Evolutionary conservation across 2,329 filamentous ascomycete genomes (phyloP).

Genomic region (Tolypocladium tropicale): DNA sequence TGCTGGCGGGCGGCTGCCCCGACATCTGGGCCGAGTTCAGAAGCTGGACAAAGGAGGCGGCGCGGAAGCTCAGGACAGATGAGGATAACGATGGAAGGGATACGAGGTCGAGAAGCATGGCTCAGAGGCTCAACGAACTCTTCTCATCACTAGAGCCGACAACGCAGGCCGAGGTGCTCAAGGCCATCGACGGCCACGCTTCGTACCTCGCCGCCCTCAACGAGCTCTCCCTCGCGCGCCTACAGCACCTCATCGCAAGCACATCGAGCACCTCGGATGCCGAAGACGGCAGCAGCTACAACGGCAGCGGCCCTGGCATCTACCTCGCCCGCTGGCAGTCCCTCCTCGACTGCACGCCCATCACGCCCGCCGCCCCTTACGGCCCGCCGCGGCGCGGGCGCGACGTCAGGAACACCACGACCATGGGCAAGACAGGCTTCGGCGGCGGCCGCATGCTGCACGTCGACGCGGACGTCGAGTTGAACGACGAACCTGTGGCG

Average conservation of each 20-base stretch:
- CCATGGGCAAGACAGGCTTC: conserved; percentile 32
- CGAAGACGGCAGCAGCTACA: conserved; percentile 16
- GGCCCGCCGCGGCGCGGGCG: conserved; percentile 44
- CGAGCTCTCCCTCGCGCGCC: conserved; percentile 39
- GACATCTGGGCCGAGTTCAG: conserved; percentile 52
- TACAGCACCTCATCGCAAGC: conserved; percentile 45
- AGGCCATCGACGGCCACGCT: conserved; percentile 48
- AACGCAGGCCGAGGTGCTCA: conserved; percentile 34
- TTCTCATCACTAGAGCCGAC: conserved; percentile 35
- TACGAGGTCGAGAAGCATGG: conserved; percentile 22
- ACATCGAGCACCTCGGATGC: background rate
- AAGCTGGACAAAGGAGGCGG: conserved; percentile 47
- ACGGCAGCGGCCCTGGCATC: conserved; percentile 53
- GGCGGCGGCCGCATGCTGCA: conserved; percentile 10
- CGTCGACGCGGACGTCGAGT: conserved; percentile 8
- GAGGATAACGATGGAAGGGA: conserved; percentile 4
- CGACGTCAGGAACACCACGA: conserved; percentile 35
- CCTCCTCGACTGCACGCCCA: conserved; percentile 56
- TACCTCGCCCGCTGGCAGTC: conserved; percentile 65
- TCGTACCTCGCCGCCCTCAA: conserved; percentile 48
- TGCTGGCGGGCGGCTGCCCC: conserved; percentile 56
- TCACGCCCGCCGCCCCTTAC: conserved; percentile 47
- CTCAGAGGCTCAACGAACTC: conserved; percentile 26
- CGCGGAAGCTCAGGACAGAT: conserved; percentile 41
- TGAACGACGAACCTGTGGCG: conserved; percentile 11